Evolutionary conservation across 1,284 basidiomycete genomes (phyloP), one percentile per base, ranked within the genome.

Genomic region (Singerocomus rubriflavus): DNA sequence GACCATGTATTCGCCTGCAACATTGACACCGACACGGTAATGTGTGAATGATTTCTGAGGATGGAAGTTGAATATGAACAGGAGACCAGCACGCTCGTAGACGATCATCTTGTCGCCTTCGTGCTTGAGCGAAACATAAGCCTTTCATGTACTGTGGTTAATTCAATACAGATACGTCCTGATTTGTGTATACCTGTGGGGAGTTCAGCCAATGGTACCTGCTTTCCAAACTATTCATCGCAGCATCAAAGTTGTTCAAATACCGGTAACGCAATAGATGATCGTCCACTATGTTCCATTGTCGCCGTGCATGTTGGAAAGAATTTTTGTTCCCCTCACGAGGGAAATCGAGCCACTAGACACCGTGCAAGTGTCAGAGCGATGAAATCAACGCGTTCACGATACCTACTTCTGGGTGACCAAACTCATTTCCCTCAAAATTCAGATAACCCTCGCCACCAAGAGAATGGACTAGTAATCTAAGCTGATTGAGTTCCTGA

Each of bases 1-100:
- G 52, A 93, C 79, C 43, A 73, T 77, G 71, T 98, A 98, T 70
- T 93, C 85, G n/a, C 96, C 96, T 11, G 89, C 72, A 48, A 73
- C 79, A 29, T 98, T 88, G 13, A 96, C 84, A 6, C 96, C 96
- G 44, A 98, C 84, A 35, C 95, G 83, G 71, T 98, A 99, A 70
- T 98, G 93, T 38, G 86, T 85, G 73, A 87, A 99, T 50, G 92
- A 94, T 41, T 91, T 73, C 13, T 79, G 84, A 3, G 91, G 85
- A 71, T 97, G 86, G 80, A 98, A 97, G 73, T 99, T 99, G 81
- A 98, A 98, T 58, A 98, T 79, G 73, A 98, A 99, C 38, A 99
- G 72, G 44, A 98, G 76, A 29, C 89, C 90, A 12, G 88, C 95
- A 44, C 96, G 85, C 74, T 99, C 96, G 63, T 86, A 98, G 2